Evolutionary conservation across 306 rosid species (phyloP), one percentile per base, ranked within the genome.

Genomic region (Elaeagnus macrophylla): DNA sequence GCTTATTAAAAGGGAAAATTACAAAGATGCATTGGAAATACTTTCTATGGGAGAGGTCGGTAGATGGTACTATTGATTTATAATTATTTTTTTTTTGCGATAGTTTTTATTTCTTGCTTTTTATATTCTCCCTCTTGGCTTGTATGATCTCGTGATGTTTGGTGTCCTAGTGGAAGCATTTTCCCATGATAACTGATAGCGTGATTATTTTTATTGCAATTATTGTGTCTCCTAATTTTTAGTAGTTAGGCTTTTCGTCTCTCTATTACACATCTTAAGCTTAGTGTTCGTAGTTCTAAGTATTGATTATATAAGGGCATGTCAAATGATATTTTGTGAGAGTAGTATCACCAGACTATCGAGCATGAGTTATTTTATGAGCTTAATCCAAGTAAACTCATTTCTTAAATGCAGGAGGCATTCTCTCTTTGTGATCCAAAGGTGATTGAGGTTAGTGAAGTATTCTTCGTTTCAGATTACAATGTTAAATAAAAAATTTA

Each of bases 41-140:
- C 97, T 90, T 35, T 37, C 61, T 65, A 86, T 86, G 91, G 95
- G 88, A 62, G 97, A 90, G 91, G 97, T 83, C 37, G 53, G 77
- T 79, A 65, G 56, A 62, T 32, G 41, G 45, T 20, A 15, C 25
- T 13, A 54, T n/a, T 48, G 39, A 47, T 48, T 35, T 57, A 39
- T 65, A 39, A 8, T 57, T 19, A 45, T 38, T 52, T 53, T 44
- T 44, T 15, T 8, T 59, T n/a, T 50, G 37, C 48, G 41, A 44
- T 54, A 35, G 17, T 4, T 11, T 3, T 15, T 12, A 14, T 12
- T 18, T 14, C 5, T 41, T 9, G 48, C 12, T 49, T 38, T 37
- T 13, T 40, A 20, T 44, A 11, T 44, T 12, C 49, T 12, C 5
- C 17, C 8, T 45, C 9, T 2, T 25, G 4, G 32, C 0, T 25